Evolutionary conservation across 768 basidiomycete species (phyloP).

Genomic region (Rhodotorula babjevae): DNA sequence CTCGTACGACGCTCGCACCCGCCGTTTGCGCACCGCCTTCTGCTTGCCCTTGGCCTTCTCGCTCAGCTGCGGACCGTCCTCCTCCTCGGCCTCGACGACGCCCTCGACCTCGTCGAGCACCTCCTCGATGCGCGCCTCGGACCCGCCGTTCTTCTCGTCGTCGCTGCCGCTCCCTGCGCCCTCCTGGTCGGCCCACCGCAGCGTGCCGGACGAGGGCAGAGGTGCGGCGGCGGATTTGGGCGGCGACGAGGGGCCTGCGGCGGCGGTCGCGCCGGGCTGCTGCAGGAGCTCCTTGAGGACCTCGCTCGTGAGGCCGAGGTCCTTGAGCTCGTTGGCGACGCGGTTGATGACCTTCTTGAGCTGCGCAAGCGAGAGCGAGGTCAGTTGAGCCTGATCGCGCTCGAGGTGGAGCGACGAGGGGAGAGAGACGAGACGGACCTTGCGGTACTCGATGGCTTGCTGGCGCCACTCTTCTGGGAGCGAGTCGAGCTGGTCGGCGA

Average conservation of each 20-base stretch:
- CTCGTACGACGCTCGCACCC: constrained; percentile 50
- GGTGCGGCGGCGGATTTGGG: background rate
- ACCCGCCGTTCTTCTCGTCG: constrained; percentile 3
- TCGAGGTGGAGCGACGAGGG: background rate
- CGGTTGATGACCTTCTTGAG: constrained; percentile 86
- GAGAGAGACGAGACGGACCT: constrained; percentile 50
- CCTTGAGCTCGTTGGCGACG: constrained; percentile 69
- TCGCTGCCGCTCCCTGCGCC: background rate
- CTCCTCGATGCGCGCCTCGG: background rate
- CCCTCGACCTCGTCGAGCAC: constrained; percentile 10
- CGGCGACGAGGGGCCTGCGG: background rate
- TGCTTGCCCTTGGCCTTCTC: constrained; percentile 8
- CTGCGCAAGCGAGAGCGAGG: constrained; percentile 48
- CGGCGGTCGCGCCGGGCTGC: background rate
- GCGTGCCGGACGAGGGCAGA: background rate
- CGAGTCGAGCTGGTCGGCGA: constrained; percentile 50
- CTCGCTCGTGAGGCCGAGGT: constrained; percentile 58
- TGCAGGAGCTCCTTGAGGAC: constrained; percentile 50
- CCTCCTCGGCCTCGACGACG: background rate
- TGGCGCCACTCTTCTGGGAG: constrained; percentile 72
- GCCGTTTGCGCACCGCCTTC: constrained; percentile 24
- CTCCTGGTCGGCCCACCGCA: background rate
- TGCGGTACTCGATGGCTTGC: constrained; percentile 77
- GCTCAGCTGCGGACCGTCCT: constrained; percentile 40
- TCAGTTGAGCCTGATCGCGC: background rate